A percentile compares a stretch with the other conserved stretches of the same genome.
phyloP scores from a whole-genome alignment of 352 stramenopile species.

The Globisporangium abappressorium region DNA sequence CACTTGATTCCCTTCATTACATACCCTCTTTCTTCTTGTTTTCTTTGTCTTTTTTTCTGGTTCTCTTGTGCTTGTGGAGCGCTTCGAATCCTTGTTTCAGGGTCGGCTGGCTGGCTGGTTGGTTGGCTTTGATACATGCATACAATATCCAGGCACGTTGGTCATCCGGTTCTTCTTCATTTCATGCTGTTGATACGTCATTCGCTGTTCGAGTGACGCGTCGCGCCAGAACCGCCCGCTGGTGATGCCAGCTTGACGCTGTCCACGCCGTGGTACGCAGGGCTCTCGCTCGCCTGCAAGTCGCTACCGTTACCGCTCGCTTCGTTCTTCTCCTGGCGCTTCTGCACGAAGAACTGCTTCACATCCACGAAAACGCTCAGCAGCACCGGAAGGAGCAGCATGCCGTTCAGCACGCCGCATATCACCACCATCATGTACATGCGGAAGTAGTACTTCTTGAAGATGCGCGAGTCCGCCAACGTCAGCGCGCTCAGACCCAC shows the following conservation, averaged over 20 bases:
- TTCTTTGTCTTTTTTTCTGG: slow-evolving; percentile 2
- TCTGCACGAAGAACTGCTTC: slow-evolving; percentile 35
- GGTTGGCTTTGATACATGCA: slow-evolving; percentile 11
- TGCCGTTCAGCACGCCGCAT: slow-evolving; percentile 77
- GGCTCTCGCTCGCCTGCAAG: slow-evolving; percentile 21
- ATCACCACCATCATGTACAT: slow-evolving; percentile 89
- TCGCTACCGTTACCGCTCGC: slow-evolving; percentile 3
- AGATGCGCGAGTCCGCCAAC: slow-evolving; percentile 71
- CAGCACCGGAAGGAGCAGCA: slow-evolving; percentile 61
- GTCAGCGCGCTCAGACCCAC: slow-evolving; percentile 34
- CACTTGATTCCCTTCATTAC: slow-evolving; percentile 1
- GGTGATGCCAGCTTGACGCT: slow-evolving; percentile 19
- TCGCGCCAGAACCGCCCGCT: slow-evolving; percentile 14
- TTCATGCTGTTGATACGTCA: slow-evolving; percentile 10
- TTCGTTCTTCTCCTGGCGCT: slow-evolving; percentile 23
- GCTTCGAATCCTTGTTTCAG: neutral
- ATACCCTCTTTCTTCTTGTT: neutral
- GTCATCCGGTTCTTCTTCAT: neutral
- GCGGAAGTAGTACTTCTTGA: slow-evolving; percentile 91
- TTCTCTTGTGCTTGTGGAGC: neutral
- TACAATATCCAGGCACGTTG: slow-evolving; percentile 8
- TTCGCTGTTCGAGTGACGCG: slow-evolving; percentile 28
- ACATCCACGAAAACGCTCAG: slow-evolving; percentile 54
- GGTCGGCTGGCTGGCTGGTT: neutral
- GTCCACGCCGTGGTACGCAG: slow-evolving; percentile 21